phyloP scores from a whole-genome alignment of 2,329 filamentous ascomycete species.

The Epichloe bromicola region DNA sequence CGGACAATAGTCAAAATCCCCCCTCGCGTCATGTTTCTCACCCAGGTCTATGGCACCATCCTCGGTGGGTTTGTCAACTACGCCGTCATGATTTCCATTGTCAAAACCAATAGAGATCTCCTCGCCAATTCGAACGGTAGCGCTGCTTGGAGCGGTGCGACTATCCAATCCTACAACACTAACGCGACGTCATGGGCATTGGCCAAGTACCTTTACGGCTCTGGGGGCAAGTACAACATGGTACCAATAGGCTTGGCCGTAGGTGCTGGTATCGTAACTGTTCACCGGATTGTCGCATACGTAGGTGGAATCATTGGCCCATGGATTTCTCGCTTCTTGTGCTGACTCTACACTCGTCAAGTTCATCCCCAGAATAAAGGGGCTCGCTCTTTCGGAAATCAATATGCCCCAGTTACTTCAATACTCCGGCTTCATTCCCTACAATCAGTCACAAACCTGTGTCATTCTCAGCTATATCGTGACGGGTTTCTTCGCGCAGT shows the following conservation, averaged over 20 bases:
- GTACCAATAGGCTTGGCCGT: slow-evolving; percentile 27
- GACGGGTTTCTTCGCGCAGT: slow-evolving; percentile 35
- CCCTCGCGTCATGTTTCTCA: slow-evolving; percentile 26
- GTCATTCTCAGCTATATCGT: slow-evolving; percentile 34
- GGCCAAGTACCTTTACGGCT: slow-evolving; percentile 28
- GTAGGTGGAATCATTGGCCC: not conserved
- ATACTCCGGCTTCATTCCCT: slow-evolving; percentile 4
- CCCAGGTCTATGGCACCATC: slow-evolving; percentile 28
- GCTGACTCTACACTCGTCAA: not conserved
- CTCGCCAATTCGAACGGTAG: slow-evolving; percentile 26
- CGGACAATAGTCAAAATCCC: slow-evolving; percentile 15
- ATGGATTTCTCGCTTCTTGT: not conserved
- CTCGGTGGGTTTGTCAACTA: slow-evolving; percentile 32
- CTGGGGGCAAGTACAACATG: slow-evolving; percentile 22
- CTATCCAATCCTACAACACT: slow-evolving; percentile 33
- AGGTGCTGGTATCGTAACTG: slow-evolving; percentile 22
- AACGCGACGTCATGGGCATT: slow-evolving; percentile 18
- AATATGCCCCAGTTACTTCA: slow-evolving; percentile 4
- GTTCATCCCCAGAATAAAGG: slow-evolving; percentile 1
- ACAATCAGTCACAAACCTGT: slow-evolving; percentile 35
- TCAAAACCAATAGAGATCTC: slow-evolving; percentile 26
- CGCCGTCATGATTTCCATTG: slow-evolving; percentile 31
- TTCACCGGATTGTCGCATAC: not conserved
- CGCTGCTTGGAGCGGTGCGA: slow-evolving; percentile 34
- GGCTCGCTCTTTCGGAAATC: not conserved